phyloP scores from a whole-genome alignment of 2,329 filamentous ascomycete genomes.

The Talaromyces sp. region DNA sequence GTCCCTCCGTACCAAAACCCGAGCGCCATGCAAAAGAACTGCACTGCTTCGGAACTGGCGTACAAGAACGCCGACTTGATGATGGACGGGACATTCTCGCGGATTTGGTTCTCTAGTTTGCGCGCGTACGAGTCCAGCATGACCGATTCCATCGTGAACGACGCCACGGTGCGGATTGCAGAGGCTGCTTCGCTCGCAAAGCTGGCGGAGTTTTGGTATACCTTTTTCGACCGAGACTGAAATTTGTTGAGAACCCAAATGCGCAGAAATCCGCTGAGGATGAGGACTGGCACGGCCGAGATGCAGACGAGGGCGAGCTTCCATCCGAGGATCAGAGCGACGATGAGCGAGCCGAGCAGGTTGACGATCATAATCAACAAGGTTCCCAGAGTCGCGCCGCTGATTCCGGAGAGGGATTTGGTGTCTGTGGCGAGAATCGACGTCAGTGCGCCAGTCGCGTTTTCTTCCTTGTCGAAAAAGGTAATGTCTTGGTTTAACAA shows the following conservation, averaged over 20 bases:
- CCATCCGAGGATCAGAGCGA: conserved; percentile 76
- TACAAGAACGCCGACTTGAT: conserved; percentile 74
- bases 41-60: conserved; percentile 74
- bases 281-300: conserved; percentile 68
- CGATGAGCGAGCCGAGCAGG: conserved; percentile 64
- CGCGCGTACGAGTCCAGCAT: conserved; percentile 67
- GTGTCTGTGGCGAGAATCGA: conserved; percentile 86
- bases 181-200: conserved; percentile 92
- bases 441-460: conserved; percentile 81
- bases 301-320: conserved; percentile 81
- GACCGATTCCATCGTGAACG: conserved; percentile 79
- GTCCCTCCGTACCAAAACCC: conserved; percentile 91
- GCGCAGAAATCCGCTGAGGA: conserved; percentile 78
- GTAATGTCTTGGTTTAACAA: conserved; percentile 89
- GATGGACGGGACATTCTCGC: conserved; percentile 65
- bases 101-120: conserved; percentile 62
- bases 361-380: conserved; percentile 77
- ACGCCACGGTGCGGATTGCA: conserved; percentile 87
- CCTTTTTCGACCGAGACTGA: conserved; percentile 69
- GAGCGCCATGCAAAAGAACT: conserved; percentile 77
- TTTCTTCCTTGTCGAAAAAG: conserved; percentile 86
- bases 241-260: conserved; percentile 80
- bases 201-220: conserved; percentile 74
- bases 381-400: conserved; percentile 81
- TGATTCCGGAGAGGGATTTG: conserved; percentile 80